Evolutionary conservation across 192 early-diverging fungal species (phyloP), one percentile per base, ranked within the genome.

Genomic region (Podila clonocystis): DNA sequence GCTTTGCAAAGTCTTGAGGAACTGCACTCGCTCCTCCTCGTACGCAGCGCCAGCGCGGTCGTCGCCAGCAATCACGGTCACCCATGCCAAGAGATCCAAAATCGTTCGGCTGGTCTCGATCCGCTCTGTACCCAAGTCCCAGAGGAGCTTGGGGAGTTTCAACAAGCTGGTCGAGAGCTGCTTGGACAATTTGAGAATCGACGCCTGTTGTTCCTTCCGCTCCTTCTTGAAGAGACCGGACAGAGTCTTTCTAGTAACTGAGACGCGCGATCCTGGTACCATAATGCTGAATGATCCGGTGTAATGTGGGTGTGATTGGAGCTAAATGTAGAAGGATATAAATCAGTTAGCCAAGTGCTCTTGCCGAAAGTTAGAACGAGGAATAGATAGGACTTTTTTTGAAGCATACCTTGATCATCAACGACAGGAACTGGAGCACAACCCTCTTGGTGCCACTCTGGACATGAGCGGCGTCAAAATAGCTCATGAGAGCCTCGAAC

Each of bases 81-180:
- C 65, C 77, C 77, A 80, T 19, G 77, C 77, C 45, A 80, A 57
- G 20, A 80, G 67, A 57, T 80, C 77, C 22, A 80, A 34, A 12
- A 76, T 63, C 59, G 82, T 82, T 73, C 75, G 57, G 19, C 68
- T 87, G 1, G 87, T 87, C 62, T 90, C 87, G 36, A 86, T 28
- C 29, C 80, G 73, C 50, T 80, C 78, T 2, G 72, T 74, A 22
- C 79, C 86, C 0, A 90, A 64, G 31, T 90, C 85, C 82, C 84
- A 88, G 48, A 90, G 58, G 57, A 88, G 57, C 62, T 85, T 88
- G 26, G 88, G 88, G 9, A 90, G 63, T 41, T 70, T 79, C 62
- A 85, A 45, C 20, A 85, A n/a, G 75, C 85, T 87, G 19, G 59
- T 29, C 12, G 73, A 52, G 13, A 88, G 63, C 1, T 68, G 63